Evolutionary conservation across 352 stramenopile species (phyloP), one percentile per base, ranked within the genome.

Genomic region (Thalassiosira hispida): DNA sequence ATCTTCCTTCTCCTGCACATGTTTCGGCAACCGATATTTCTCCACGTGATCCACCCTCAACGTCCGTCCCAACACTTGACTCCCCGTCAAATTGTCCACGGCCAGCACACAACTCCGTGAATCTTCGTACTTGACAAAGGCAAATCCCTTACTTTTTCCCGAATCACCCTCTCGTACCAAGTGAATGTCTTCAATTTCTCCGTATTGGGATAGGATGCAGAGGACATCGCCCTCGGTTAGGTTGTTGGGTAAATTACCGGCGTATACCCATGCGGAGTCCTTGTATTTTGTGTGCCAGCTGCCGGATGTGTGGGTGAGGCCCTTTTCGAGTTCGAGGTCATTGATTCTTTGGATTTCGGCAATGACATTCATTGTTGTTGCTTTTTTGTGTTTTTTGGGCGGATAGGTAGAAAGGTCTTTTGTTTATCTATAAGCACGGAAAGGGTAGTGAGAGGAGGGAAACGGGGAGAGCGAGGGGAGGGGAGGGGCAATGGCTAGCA

Each of bases 61-160:
- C 20, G 95, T 96, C 47, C 96, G 87, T 49, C 97, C 96, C 68
- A 98, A 88, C 1, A 91, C 66, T 53, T 74, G 42, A 18, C 73
- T 77, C 12, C 96, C 95, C 77, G 97, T 98, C 27, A 99, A 93
- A 84, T 99, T 99, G 88, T 99, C 97, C 38, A 99, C 97, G 0
- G 97, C 97, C 75, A 99, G 90, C 25, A 99, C 93, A 18, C 96
- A 98, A 68, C 94, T 98, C 65, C 96, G 73, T 67, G 96, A 94
- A 89, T 99, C 96, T 81, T 98, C 95, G 80, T 98, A 99, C 90
- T 99, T 99, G 66, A 98, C 20, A 89, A 98, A 99, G 27, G 87
- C 92, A 86, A 98, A 99, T 29, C 96, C 97, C 33, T 96, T 95
- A 47, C 94, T 97, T 87, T 99, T 99, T 52, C 96, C 97, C 5